Percentiles rank a stretch among this genome's conserved stretches.
phyloP scores from a whole-genome alignment of 1,284 basidiomycete genomes.

The Peniophora sp. region DNA sequence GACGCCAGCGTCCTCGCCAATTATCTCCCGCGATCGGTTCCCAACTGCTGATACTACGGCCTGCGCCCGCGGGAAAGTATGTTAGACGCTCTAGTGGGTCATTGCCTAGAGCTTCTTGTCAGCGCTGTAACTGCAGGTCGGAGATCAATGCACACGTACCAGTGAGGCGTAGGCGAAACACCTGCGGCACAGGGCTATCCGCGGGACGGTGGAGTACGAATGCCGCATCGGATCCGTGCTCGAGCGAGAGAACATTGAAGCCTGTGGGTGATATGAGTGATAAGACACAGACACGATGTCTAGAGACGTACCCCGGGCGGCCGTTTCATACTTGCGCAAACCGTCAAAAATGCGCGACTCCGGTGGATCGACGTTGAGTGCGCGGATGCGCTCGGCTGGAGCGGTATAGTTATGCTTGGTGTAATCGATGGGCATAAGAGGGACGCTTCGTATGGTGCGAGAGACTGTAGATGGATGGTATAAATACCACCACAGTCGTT shows the following conservation, averaged over 20 bases:
- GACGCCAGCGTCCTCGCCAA: conserved; percentile 25
- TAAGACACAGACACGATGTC: conserved; percentile 9
- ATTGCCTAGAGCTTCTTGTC: conserved; percentile 8
- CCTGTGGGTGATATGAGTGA: neutral
- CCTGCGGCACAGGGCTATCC: conserved; percentile 25
- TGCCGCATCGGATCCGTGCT: conserved; percentile 11
- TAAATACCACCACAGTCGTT: too few relatives aligned
- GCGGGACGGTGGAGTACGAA: conserved; percentile 26
- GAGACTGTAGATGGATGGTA: too few relatives aligned
- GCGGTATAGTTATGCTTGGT: conserved; percentile 14
- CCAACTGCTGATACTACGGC: conserved; percentile 23
- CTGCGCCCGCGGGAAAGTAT: conserved; percentile 25
- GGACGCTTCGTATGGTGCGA: too few relatives aligned
- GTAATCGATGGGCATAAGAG: neutral
- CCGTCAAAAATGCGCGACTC: conserved; percentile 21
- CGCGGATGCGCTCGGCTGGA: conserved; percentile 27
- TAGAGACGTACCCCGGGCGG: conserved; percentile 20
- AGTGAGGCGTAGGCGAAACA: conserved; percentile 23
- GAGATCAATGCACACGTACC: conserved; percentile 1
- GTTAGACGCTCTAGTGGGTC: conserved; percentile 22
- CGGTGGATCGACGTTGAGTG: conserved; percentile 22
- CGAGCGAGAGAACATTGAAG: conserved; percentile 3
- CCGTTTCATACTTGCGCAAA: conserved; percentile 27
- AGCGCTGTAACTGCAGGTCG: too few relatives aligned
- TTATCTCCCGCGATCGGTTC: conserved; percentile 24